These are phyloP conservation scores for Clonostachys solani DNA, from an alignment of 2,329 filamentous ascomycete genomes.

Conservation along the genomic window DNA sequence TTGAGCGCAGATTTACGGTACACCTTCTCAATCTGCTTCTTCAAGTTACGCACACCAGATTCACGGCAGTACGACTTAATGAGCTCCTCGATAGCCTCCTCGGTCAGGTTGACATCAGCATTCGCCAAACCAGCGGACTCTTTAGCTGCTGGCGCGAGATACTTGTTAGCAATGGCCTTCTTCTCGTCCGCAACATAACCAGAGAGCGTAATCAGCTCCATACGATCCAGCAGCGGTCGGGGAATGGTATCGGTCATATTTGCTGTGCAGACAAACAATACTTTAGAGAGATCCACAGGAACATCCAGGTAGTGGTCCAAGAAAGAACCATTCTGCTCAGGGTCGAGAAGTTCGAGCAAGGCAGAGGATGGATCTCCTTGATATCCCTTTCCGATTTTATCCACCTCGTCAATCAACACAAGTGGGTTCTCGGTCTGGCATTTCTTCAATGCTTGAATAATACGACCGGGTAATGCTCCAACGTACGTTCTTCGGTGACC, in stretches of 20 bases:
- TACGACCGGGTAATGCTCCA: conserved; percentile 88
- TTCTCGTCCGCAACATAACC: conserved; percentile 98
- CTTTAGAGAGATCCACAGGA: conserved; percentile 93
- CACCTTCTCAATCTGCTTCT: conserved; percentile 99
- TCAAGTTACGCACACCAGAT: conserved; percentile 93
- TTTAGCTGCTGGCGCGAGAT: conserved; percentile 90
- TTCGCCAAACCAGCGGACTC: conserved; percentile 87
- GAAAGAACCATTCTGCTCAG: conserved; percentile 96
- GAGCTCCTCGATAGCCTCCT: conserved; percentile 88
- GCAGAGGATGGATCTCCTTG: conserved; percentile 96
- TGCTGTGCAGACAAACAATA: conserved; percentile 96
- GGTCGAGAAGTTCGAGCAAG: conserved; percentile 87
- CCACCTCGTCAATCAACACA: conserved; percentile 93
- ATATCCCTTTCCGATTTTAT: conserved; percentile 96
- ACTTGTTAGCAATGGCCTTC: conserved; percentile 94
- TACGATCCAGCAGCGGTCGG: conserved; percentile 86
- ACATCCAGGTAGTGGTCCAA: conserved; percentile 98
- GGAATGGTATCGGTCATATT: conserved; percentile 99
- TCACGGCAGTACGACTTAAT: conserved; percentile 99
- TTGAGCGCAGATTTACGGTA: conserved; percentile 96
- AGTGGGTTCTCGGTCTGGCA: conserved; percentile 98
- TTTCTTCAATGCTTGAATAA: conserved; percentile 98
- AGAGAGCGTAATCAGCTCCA: conserved; percentile 95
- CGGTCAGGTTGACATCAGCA: conserved; percentile 81
- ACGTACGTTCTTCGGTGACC: conserved; percentile 96